Evolutionary conservation across 352 stramenopile genomes (phyloP).

Genomic region (Phytophthora colocasiae): DNA sequence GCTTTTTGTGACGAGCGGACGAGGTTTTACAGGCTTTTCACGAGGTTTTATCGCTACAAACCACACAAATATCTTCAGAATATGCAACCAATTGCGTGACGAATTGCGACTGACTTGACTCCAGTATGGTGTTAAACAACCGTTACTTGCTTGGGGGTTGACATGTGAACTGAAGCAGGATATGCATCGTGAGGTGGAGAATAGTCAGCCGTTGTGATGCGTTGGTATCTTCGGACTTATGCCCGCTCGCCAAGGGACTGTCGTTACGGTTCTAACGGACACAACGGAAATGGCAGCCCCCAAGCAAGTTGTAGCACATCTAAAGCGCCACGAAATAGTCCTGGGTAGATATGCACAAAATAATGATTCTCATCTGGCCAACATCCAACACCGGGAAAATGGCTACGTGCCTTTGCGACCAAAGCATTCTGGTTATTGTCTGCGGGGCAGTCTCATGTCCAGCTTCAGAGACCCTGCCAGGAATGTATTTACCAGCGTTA

Average conservation of each 20-base stretch:
- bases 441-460: too few species aligned
- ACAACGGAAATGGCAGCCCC: background rate
- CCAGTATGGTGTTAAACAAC: slow-evolving; percentile 16
- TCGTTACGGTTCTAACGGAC: slow-evolving; percentile 1
- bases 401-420: slow-evolving; percentile 22
- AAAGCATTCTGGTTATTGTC: too few species aligned
- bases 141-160: background rate
- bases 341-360: slow-evolving; percentile 12
- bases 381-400: slow-evolving; percentile 21
- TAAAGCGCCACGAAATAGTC: background rate
- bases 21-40: slow-evolving; percentile 3
- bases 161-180: background rate
- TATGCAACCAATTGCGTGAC: background rate
- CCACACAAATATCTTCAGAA: slow-evolving; percentile 24
- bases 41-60: slow-evolving; percentile 19
- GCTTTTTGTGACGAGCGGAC: slow-evolving; percentile 1
- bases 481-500: background rate
- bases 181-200: slow-evolving; percentile 9
- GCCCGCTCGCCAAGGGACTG: background rate
- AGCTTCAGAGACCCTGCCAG: too few species aligned
- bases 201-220: background rate
- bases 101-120: slow-evolving; percentile 4
- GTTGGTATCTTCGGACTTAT: slow-evolving; percentile 9
- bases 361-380: slow-evolving; percentile 6
- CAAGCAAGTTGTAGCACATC: too few species aligned